phyloP scores from a whole-genome alignment of 2,329 filamentous ascomycete genomes.

The Ascomycota sp. region DNA sequence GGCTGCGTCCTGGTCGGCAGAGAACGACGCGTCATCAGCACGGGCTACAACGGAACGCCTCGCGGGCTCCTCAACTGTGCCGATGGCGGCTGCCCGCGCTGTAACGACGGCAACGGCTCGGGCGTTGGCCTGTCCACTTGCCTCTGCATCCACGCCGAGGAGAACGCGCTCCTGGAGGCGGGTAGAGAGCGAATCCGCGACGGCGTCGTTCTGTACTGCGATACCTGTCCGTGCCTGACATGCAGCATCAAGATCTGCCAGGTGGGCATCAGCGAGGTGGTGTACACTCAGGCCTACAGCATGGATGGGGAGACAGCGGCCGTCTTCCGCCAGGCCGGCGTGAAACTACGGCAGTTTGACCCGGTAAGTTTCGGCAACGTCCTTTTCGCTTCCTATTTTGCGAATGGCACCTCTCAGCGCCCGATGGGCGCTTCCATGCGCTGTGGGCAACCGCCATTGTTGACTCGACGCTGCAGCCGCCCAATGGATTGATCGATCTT shows the following conservation, averaged over 20 bases:
- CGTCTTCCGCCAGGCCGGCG: conserved; percentile 65
- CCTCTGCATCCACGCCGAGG: conserved; percentile 91
- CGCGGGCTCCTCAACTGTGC: conserved; percentile 73
- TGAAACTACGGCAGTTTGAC: conserved; percentile 67
- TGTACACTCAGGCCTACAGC: conserved; percentile 82
- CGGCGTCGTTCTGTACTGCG: conserved; percentile 70
- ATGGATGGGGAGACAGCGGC: conserved; percentile 73
- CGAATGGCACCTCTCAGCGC: too few species aligned
- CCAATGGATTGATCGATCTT: conserved; percentile 40
- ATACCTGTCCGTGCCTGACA: conserved; percentile 89
- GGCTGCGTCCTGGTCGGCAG: conserved; percentile 73
- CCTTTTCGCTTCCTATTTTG: too few species aligned
- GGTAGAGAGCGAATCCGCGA: conserved; percentile 73
- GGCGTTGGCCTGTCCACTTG: conserved; percentile 67
- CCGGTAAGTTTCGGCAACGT: conserved; percentile 33
- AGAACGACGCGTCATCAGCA: conserved; percentile 71
- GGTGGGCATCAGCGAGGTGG: conserved; percentile 84
- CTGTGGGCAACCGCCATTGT: too few species aligned
- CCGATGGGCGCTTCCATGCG: too few species aligned
- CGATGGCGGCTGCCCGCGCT: conserved; percentile 73
- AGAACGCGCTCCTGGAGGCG: conserved; percentile 87
- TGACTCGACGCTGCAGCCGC: conserved; percentile 21
- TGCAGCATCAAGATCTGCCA: conserved; percentile 98
- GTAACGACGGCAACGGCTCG: conserved; percentile 49
- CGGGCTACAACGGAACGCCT: conserved; percentile 95